Percentiles rank a stretch among this genome's conserved stretches.
These are phyloP conservation scores for Euphorbia schlechtendalii DNA, from an alignment of 441 rosid genomes.

Conservation along the genomic window DNA sequence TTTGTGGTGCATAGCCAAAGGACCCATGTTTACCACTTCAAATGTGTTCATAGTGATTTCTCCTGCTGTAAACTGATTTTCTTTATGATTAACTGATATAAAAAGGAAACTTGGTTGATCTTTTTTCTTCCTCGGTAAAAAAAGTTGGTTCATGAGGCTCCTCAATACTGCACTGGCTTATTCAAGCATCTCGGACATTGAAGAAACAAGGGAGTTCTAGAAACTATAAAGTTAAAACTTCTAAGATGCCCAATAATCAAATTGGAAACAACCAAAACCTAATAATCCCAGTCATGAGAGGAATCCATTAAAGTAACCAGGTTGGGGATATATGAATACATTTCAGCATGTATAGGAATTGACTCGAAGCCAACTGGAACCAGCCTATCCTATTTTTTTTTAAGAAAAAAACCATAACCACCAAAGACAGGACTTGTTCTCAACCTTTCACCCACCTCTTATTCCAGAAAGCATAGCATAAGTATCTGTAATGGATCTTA, in stretches of 20 bases:
- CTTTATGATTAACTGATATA: not conserved
- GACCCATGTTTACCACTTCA: not conserved
- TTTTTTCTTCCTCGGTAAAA: not conserved
- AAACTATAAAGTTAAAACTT: not conserved
- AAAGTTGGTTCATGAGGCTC: not conserved
- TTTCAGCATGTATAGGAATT: not conserved
- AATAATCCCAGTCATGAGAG: not conserved
- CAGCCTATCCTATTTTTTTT: not conserved
- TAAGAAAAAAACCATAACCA: not conserved
- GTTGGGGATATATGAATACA: not conserved
- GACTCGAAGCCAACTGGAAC: not conserved
- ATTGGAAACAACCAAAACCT: not conserved
- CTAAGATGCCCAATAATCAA: not conserved
- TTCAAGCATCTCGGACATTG: not conserved
- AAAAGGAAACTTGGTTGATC: not conserved
- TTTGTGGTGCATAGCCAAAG: not conserved
- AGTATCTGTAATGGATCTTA: not conserved
- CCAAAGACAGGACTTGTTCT: too few species aligned
- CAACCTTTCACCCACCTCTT: not conserved
- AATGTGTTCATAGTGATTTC: not conserved
- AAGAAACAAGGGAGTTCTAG: not conserved
- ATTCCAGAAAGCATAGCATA: not conserved
- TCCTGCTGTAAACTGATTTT: not conserved
- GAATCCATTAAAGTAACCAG: not conserved
- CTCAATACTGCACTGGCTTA: not conserved